phyloP scores from a whole-genome alignment of 345 rosid species.

The Salix viminalis region DNA sequence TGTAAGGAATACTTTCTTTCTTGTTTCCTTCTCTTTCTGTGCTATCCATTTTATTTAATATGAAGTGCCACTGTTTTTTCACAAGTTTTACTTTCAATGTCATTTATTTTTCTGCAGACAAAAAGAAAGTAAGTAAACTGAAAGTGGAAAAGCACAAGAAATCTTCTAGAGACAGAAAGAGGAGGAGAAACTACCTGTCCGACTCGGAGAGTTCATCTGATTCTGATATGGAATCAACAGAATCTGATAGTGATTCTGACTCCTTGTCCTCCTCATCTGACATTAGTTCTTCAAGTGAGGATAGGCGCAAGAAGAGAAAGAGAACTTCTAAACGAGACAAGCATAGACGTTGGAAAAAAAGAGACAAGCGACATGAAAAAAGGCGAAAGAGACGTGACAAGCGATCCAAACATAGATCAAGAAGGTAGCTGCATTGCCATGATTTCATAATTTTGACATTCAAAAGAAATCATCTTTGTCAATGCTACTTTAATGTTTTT shows the following conservation, averaged over 20 bases:
- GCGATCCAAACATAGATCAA: slow-evolving; percentile 68
- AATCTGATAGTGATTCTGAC: slow-evolving; percentile 79
- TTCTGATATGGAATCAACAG: slow-evolving; percentile 67
- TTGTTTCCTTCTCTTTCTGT: neutral
- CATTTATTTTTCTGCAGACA: slow-evolving; percentile 37
- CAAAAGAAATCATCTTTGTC: too few species aligned
- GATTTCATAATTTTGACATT: neutral
- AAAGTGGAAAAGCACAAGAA: slow-evolving; percentile 59
- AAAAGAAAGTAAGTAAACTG: slow-evolving; percentile 45
- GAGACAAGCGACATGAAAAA: slow-evolving; percentile 73
- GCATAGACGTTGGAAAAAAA: slow-evolving; percentile 58
- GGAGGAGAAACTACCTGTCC: slow-evolving; percentile 65
- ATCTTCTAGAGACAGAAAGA: slow-evolving; percentile 64
- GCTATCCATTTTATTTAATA: neutral
- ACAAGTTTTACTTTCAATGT: neutral
- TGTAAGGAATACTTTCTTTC: neutral
- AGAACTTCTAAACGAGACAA: slow-evolving; percentile 71
- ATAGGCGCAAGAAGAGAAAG: slow-evolving; percentile 72
- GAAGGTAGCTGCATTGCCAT: slow-evolving; percentile 43
- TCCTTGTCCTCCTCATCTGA: slow-evolving; percentile 68
- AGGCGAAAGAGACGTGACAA: slow-evolving; percentile 64
- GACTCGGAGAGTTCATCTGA: slow-evolving; percentile 81
- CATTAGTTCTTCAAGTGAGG: slow-evolving; percentile 82
- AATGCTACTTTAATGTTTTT: too few species aligned
- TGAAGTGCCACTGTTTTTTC: neutral